phyloP scores from a whole-genome alignment of 2,329 filamentous ascomycete species.

The Magnaporthiopsis incrustans region DNA sequence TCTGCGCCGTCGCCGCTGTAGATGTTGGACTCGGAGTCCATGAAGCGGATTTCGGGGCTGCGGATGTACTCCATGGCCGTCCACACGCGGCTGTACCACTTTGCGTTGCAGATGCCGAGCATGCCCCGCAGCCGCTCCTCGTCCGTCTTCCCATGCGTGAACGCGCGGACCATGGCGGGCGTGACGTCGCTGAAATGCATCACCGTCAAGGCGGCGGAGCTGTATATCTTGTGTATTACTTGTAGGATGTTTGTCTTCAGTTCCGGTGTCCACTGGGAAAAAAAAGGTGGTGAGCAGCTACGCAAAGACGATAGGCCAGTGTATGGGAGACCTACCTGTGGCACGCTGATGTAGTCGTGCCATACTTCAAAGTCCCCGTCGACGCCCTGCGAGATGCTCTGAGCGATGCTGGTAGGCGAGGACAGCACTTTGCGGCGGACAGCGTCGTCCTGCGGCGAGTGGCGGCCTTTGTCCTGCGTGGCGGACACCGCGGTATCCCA shows the following conservation, averaged over 20 bases:
- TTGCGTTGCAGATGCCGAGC: slow-evolving; percentile 12
- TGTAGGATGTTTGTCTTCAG: slow-evolving; percentile 9
- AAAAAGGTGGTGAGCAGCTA: not conserved
- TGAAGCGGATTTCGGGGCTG: slow-evolving; percentile 10
- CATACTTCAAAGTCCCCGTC: slow-evolving; percentile 15
- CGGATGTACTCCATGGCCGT: slow-evolving; percentile 15
- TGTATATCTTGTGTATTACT: slow-evolving; percentile 9
- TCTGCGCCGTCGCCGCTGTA: not conserved
- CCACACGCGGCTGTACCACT: slow-evolving; percentile 15
- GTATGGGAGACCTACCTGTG: slow-evolving; percentile 9
- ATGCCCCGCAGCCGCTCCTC: slow-evolving; percentile 10
- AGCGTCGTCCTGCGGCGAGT: not conserved
- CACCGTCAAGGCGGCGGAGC: slow-evolving; percentile 8
- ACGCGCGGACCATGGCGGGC: not conserved
- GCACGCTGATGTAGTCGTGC: slow-evolving; percentile 17
- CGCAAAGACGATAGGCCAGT: not conserved
- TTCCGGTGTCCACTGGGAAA: not conserved
- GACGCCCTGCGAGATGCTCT: not conserved
- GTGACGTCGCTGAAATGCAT: slow-evolving; percentile 9
- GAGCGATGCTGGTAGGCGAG: not conserved
- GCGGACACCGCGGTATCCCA: not conserved
- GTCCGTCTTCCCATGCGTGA: not conserved
- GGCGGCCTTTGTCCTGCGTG: not conserved
- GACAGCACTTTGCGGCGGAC: not conserved
- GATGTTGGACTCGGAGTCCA: slow-evolving; percentile 10